Evolutionary conservation across 164 flowering plant genomes (phyloP).

Genomic region (Echeveria elegans): DNA sequence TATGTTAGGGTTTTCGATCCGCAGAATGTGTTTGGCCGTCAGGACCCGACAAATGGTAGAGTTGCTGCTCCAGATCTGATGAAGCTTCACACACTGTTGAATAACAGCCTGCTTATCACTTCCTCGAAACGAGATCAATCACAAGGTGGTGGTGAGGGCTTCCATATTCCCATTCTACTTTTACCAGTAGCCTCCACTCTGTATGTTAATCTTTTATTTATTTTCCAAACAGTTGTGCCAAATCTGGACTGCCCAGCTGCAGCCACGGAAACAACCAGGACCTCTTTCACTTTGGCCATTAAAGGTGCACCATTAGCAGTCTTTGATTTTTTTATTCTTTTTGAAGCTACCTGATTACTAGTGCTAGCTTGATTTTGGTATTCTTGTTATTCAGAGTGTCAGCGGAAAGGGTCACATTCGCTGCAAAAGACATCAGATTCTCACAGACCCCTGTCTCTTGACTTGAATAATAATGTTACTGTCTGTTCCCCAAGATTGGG

Average conservation of each 20-base stretch:
- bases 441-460: background rate
- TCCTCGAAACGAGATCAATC: conserved; percentile 21
- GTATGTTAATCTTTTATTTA: background rate
- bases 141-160: conserved; percentile 33
- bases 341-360: conserved; percentile 18
- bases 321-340: background rate
- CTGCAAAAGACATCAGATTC: background rate
- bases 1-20: background rate
- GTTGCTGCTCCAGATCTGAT: conserved; percentile 37
- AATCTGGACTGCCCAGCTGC: conserved; percentile 10
- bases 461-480: background rate
- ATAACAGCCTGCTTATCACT: conserved; percentile 19
- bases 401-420: background rate
- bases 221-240: conserved; percentile 18
- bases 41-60: conserved; percentile 40
- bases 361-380: too few species aligned
- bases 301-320: conserved; percentile 36
- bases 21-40: conserved; percentile 56
- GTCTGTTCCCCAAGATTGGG: background rate
- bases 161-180: background rate
- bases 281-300: conserved; percentile 67
- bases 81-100: conserved; percentile 7
- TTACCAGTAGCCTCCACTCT: background rate
- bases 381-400: background rate
- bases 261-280: conserved; percentile 41